phyloP scores from a whole-genome alignment of 345 rosid genomes.

The Populus tremula region DNA sequence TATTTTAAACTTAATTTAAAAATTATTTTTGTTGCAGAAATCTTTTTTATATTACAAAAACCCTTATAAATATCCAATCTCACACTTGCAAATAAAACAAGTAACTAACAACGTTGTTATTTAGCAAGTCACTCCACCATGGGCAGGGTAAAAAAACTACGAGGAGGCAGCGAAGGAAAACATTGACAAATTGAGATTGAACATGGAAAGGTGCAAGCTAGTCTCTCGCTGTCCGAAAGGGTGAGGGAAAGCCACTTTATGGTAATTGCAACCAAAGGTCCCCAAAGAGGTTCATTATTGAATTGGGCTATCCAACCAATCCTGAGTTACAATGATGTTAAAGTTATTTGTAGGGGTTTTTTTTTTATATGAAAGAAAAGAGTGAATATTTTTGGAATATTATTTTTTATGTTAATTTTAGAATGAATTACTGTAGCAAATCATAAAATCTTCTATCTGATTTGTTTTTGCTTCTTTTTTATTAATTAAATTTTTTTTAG shows the following conservation, averaged over 20 bases:
- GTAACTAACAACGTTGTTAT: background rate
- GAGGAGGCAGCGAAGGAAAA: slow-evolving; percentile 16
- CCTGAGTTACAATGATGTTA: slow-evolving; percentile 11
- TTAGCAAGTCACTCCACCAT: slow-evolving; percentile 2
- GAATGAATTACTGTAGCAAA: too few species aligned
- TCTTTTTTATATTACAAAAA: too few species aligned
- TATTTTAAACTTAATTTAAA: too few species aligned
- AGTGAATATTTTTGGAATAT: too few species aligned
- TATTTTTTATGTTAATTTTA: too few species aligned
- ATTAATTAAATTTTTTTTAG: too few species aligned
- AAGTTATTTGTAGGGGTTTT: too few species aligned
- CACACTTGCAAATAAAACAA: background rate
- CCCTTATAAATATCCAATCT: too few species aligned
- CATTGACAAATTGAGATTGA: slow-evolving; percentile 16
- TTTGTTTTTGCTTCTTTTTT: too few species aligned
- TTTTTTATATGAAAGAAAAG: too few species aligned
- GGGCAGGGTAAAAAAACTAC: slow-evolving; percentile 7
- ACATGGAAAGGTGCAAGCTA: background rate
- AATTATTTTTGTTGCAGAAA: too few species aligned
- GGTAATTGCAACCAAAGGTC: slow-evolving; percentile 38
- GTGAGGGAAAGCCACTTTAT: slow-evolving; percentile 46
- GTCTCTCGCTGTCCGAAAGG: slow-evolving; percentile 12
- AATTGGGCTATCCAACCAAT: slow-evolving; percentile 27
- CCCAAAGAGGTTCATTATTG: slow-evolving; percentile 27
- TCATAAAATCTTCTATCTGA: too few species aligned